Percentiles rank a stretch among this genome's conserved stretches.
phyloP scores from a whole-genome alignment of 495 filamentous ascomycete genomes.

The Astrocystis sublimbata region DNA sequence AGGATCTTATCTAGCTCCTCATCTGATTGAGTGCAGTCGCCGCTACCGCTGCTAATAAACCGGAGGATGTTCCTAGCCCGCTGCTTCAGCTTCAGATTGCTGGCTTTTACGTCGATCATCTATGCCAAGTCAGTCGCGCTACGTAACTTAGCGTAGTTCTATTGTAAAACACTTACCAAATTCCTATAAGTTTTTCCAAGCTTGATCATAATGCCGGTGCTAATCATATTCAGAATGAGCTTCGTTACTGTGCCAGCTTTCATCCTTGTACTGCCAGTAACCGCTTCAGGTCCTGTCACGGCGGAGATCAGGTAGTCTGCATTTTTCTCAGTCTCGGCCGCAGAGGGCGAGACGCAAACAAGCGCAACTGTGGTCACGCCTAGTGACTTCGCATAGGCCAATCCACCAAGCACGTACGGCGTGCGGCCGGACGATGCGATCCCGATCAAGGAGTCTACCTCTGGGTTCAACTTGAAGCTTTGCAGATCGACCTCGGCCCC shows the following conservation, averaged over 20 bases:
- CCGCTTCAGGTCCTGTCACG: slow-evolving; percentile 39
- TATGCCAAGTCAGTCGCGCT: slow-evolving; percentile 20
- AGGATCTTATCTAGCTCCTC: slow-evolving; percentile 34
- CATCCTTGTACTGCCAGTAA: slow-evolving; percentile 44
- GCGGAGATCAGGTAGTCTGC: slow-evolving; percentile 31
- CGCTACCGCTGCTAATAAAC: slow-evolving; percentile 25
- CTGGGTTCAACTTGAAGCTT: slow-evolving; percentile 30
- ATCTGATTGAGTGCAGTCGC: slow-evolving; percentile 22
- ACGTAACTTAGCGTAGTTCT: not conserved
- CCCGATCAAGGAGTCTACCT: slow-evolving; percentile 39
- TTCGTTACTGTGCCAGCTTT: slow-evolving; percentile 46
- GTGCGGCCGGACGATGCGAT: slow-evolving; percentile 47
- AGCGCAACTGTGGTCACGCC: slow-evolving; percentile 41
- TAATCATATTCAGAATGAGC: slow-evolving; percentile 44
- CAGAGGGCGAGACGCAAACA: slow-evolving; percentile 36
- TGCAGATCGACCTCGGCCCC: slow-evolving; percentile 31
- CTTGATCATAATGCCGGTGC: slow-evolving; percentile 43
- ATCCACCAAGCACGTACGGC: slow-evolving; percentile 42
- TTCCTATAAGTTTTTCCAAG: slow-evolving; percentile 46
- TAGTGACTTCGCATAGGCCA: slow-evolving; percentile 35
- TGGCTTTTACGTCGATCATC: slow-evolving; percentile 45
- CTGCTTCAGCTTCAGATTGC: slow-evolving; percentile 42
- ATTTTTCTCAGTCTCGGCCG: slow-evolving; percentile 21
- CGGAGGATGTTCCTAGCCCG: slow-evolving; percentile 41
- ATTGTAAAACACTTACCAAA: slow-evolving; percentile 29